These are phyloP conservation scores for Corrigiola litoralis DNA, from an alignment of 179 eudicot genomes.

Conservation along the genomic window DNA sequence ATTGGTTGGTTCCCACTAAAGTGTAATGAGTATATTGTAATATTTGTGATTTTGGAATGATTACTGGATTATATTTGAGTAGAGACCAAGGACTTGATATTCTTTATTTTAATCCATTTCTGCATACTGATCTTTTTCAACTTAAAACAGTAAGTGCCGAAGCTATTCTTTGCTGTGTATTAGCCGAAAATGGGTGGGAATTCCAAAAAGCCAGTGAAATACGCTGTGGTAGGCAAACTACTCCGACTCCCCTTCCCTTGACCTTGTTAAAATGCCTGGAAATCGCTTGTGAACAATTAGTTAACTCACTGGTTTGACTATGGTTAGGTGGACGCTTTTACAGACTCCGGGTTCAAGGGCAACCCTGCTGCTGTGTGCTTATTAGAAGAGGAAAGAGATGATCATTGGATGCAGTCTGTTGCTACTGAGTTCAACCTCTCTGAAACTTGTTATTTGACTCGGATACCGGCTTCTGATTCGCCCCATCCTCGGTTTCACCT, in stretches of 20 bases:
- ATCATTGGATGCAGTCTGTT: constrained; percentile 55
- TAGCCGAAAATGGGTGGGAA: constrained; percentile 44
- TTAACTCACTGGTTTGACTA: not conserved
- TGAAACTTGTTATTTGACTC: constrained; percentile 55
- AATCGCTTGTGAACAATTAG: not conserved
- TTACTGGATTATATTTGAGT: no score
- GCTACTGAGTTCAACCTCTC: constrained; percentile 73
- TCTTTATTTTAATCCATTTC: no score
- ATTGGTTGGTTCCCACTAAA: no score
- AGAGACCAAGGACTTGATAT: no score
- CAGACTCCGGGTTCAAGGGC: constrained; percentile 59
- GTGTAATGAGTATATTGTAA: no score
- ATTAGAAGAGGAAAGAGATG: constrained; percentile 56
- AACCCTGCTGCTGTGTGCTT: constrained; percentile 81
- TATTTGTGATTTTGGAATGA: no score
- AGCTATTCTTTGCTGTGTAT: no score
- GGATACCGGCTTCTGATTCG: constrained; percentile 17
- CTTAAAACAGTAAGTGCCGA: no score
- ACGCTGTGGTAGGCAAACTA: constrained; percentile 44
- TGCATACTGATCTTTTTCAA: no score
- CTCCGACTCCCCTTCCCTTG: not conserved
- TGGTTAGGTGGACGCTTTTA: constrained; percentile 66
- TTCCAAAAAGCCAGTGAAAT: constrained; percentile 40
- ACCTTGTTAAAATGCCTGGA: no score
- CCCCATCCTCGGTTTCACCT: constrained; percentile 51